Percentiles rank a stretch among this genome's conserved stretches.
These are phyloP conservation scores for Corchorus capsularis DNA, from an alignment of 345 rosid species.

Conservation along the genomic window DNA sequence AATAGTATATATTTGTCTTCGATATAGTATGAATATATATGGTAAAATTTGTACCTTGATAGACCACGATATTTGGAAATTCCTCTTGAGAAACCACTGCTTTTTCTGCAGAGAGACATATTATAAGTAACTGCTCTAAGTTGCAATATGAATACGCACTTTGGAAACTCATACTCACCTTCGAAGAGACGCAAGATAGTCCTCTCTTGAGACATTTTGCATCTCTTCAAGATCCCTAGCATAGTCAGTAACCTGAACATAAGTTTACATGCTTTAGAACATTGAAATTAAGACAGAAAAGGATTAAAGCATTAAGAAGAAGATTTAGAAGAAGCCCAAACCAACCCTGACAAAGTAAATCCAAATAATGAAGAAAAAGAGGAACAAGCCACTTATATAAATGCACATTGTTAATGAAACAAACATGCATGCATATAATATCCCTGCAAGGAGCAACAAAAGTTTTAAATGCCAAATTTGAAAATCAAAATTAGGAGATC, in stretches of 20 bases:
- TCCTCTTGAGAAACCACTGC: constrained; percentile 98
- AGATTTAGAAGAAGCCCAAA: too few relatives aligned
- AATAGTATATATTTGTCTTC: background rate
- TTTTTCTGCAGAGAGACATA: constrained; percentile 68
- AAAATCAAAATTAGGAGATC: background rate
- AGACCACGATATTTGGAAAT: constrained; percentile 91
- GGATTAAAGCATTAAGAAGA: background rate
- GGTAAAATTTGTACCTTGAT: constrained; percentile 58
- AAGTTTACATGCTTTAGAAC: constrained; percentile 9
- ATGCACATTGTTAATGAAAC: background rate
- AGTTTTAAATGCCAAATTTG: background rate
- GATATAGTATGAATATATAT: constrained; percentile 3
- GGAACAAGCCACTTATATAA: background rate
- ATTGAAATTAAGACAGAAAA: background rate
- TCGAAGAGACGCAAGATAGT: constrained; percentile 91
- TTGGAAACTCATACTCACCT: constrained; percentile 50
- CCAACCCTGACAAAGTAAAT: background rate
- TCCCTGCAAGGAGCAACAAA: background rate
- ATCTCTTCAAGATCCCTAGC: constrained; percentile 96
- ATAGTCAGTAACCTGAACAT: constrained; percentile 82
- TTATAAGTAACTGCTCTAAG: constrained; percentile 31
- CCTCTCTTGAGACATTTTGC: constrained; percentile 95
- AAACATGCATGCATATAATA: background rate
- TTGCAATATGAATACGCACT: constrained; percentile 10
- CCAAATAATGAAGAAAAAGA: background rate